Evolutionary conservation across 1,284 basidiomycete species (phyloP).

Genomic region (Malassezia globosa): DNA sequence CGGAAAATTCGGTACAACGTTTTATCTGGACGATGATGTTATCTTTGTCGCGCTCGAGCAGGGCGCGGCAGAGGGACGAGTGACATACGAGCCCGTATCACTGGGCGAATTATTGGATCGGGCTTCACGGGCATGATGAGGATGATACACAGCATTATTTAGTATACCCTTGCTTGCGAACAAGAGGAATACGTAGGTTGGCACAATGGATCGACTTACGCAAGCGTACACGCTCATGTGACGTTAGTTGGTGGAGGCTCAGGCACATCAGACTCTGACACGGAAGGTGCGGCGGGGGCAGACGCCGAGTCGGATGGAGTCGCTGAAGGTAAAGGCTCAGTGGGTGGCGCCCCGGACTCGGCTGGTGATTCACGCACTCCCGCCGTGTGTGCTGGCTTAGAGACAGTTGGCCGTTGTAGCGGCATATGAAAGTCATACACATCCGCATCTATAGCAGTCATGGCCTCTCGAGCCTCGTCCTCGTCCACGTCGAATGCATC

Average conservation of each 20-base stretch:
- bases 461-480: constrained; percentile 26
- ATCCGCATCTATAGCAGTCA: constrained; percentile 27
- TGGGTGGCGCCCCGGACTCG: not conserved
- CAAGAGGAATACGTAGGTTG: not conserved
- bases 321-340: no score
- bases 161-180: no score
- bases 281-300: no score
- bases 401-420: constrained; percentile 2
- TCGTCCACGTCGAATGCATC: constrained; percentile 39
- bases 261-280: no score
- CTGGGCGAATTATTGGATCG: constrained; percentile 9
- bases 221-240: no score
- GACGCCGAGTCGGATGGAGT: no score
- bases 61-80: not conserved
- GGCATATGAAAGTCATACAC: constrained; percentile 27
- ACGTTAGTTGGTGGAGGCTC: not conserved
- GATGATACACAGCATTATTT: no score
- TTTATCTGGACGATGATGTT: constrained; percentile 74
- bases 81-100: constrained; percentile 12
- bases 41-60: constrained; percentile 12
- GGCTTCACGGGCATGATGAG: no score
- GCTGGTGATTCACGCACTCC: not conserved
- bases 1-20: constrained; percentile 69
- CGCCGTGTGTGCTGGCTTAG: not conserved
- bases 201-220: no score